Conservation (phyloP, 163 green algal genomes). For the Scenedesmus sp. region DNA sequence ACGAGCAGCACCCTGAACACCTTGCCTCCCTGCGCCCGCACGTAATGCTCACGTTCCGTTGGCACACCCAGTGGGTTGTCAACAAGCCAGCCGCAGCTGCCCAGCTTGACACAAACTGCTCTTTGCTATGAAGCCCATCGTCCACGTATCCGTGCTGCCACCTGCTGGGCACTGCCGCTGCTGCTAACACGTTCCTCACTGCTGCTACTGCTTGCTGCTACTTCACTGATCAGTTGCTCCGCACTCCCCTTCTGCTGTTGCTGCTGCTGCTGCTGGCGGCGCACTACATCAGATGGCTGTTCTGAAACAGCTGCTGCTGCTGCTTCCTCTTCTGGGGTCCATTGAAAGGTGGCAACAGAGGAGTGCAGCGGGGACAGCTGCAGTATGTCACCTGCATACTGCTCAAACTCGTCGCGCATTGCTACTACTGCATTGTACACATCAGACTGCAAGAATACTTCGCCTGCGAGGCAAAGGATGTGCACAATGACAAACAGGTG, state of each 20-base stretch:
- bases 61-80: constrained; percentile 83
- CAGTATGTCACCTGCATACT: constrained; percentile 60
- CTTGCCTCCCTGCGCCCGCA: constrained; percentile 58
- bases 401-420: constrained; percentile 89
- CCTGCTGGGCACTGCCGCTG: neutral
- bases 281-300: neutral
- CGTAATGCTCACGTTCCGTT: constrained; percentile 86
- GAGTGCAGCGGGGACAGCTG: constrained; percentile 50
- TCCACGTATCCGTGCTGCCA: neutral
- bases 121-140: neutral
- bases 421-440: constrained; percentile 79
- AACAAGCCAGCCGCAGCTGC: constrained; percentile 72
- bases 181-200: neutral
- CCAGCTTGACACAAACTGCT: constrained; percentile 65
- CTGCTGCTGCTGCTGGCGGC: constrained; percentile 40
- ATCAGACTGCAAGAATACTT: constrained; percentile 93
- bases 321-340: constrained; percentile 27
- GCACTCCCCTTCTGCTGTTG: constrained; percentile 5
- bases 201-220: neutral
- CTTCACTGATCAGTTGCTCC: neutral
- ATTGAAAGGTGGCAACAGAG: constrained; percentile 7
- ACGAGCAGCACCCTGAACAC: constrained; percentile 80
- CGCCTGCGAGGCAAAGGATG: constrained; percentile 52
- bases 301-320: constrained; percentile 37
- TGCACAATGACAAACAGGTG: no score